These are phyloP conservation scores for Sugiyamaella sp. DNA, from an alignment of 1,139 yeast species.

Conservation along the genomic window DNA sequence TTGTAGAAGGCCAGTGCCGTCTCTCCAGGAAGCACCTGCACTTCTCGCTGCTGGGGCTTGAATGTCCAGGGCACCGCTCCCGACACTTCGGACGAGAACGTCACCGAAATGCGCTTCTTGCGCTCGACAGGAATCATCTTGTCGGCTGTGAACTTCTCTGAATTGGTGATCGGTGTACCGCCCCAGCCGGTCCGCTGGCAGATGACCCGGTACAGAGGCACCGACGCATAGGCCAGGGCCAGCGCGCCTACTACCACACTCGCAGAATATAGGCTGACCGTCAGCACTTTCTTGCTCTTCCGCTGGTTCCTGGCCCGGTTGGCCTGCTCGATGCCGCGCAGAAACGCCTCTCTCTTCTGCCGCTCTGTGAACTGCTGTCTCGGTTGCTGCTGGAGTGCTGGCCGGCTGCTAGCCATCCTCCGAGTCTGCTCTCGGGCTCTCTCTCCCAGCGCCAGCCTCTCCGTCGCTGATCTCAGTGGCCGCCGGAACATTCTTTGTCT, in stretches of 20 bases:
- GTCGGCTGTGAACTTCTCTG: slow-evolving; percentile 78
- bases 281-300: slow-evolving; percentile 42
- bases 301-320: slow-evolving; percentile 40
- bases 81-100: slow-evolving; percentile 91
- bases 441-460: too few relatives aligned
- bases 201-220: slow-evolving; percentile 86
- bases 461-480: too few relatives aligned
- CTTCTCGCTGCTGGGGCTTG: slow-evolving; percentile 93
- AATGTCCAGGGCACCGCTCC: slow-evolving; percentile 95
- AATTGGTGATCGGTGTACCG: slow-evolving; percentile 91
- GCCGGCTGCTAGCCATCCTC: too few relatives aligned
- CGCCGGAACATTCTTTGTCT: too few relatives aligned
- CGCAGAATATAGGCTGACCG: slow-evolving; percentile 72
- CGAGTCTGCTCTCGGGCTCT: too few relatives aligned
- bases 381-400: neutral
- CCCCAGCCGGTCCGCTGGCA: slow-evolving; percentile 97
- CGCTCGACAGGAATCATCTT: slow-evolving; percentile 87
- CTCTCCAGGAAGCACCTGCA: slow-evolving; percentile 93
- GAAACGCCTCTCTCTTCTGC: slow-evolving; percentile 31
- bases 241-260: slow-evolving; percentile 72
- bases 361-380: slow-evolving; percentile 22
- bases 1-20: slow-evolving; percentile 95
- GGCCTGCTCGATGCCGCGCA: slow-evolving; percentile 32
- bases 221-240: slow-evolving; percentile 87
- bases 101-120: slow-evolving; percentile 74